Evolutionary conservation across 345 rosid species (phyloP).

Genomic region (Pugionium dolabratum): DNA sequence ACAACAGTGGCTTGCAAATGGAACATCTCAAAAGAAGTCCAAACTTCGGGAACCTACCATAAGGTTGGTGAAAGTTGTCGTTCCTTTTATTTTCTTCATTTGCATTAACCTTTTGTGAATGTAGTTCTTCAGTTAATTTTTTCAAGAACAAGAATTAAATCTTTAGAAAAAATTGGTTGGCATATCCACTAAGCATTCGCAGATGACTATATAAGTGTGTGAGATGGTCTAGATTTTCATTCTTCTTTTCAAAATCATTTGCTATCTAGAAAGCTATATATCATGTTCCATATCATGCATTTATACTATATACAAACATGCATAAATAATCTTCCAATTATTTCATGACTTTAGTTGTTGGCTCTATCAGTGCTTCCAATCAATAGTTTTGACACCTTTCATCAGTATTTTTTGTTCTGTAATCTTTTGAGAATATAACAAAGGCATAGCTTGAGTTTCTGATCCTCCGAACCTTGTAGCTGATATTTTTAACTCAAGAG

Average conservation of each 20-base stretch:
- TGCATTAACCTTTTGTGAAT: background rate
- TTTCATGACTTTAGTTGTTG: constrained; percentile 9
- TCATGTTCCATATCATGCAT: background rate
- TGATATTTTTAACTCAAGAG: constrained; percentile 8
- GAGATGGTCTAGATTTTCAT: background rate
- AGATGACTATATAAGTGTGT: background rate
- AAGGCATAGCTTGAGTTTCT: constrained; percentile 1
- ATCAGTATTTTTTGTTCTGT: background rate
- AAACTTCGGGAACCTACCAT: constrained; percentile 64
- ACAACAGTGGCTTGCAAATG: constrained; percentile 67
- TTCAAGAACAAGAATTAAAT: constrained; percentile 7
- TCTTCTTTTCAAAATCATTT: constrained; percentile 3
- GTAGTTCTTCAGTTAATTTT: background rate
- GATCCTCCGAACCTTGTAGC: background rate
- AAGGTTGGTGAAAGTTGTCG: constrained; percentile 45
- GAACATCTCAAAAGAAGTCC: constrained; percentile 39
- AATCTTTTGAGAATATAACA: background rate
- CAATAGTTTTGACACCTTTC: no score
- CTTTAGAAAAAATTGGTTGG: background rate
- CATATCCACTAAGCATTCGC: background rate
- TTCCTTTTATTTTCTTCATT: constrained; percentile 6
- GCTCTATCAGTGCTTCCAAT: background rate
- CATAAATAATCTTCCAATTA: constrained; percentile 9
- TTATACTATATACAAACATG: background rate
- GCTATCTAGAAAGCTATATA: background rate